Evolutionary conservation across 2,329 filamentous ascomycete species (phyloP), one percentile per base, ranked within the genome.

Genomic region (Fusarium sp.): DNA sequence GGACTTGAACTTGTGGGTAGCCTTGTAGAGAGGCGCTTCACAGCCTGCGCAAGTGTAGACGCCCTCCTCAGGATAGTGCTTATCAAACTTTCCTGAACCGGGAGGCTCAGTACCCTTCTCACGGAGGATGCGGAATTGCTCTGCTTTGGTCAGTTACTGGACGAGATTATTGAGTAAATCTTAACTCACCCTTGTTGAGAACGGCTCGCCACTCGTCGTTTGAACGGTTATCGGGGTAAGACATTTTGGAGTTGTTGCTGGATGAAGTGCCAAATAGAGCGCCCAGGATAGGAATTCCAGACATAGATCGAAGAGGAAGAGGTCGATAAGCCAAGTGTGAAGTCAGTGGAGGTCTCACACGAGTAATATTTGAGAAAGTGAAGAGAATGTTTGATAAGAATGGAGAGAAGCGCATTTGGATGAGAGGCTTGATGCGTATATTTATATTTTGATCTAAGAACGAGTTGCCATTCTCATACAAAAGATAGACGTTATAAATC

Each of bases 41-140:
- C 96, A 99, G 55, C 89, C 96, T 20, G 92, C 93, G 82, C 96
- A 99, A 47, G 86, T 90, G 84, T 98, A 99, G 58, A 94, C 88
- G 61, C 96, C 97, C 8, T 86, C 78, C 1, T 86, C 81, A 3
- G 94, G 90, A 78, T 90, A 87, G 84, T 98, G 94, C 80, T 95
- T 94, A 84, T 99, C 91, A 80, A 92, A 98, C 80, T 91, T 89
- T 76, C 95, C 94, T 8, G 91, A 90, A 73, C 88, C 90, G 18
- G 95, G 88, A 4, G 88, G 82, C 80, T 99, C 97, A 47, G 96
- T 99, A 75, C 94, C 96, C 80, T 98, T 95, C 80, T 97, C 84
- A 69, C 96, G 92, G 58, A 99, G 89, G 78, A 99, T 88, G 71
- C 93, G 93, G 85, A 98, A 99, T 86, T 99, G 96, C 77, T 98